Percentiles rank a stretch among this genome's conserved stretches.
phyloP scores from a whole-genome alignment of 2,329 filamentous ascomycete genomes.

The Lasiodiplodia theobromae region DNA sequence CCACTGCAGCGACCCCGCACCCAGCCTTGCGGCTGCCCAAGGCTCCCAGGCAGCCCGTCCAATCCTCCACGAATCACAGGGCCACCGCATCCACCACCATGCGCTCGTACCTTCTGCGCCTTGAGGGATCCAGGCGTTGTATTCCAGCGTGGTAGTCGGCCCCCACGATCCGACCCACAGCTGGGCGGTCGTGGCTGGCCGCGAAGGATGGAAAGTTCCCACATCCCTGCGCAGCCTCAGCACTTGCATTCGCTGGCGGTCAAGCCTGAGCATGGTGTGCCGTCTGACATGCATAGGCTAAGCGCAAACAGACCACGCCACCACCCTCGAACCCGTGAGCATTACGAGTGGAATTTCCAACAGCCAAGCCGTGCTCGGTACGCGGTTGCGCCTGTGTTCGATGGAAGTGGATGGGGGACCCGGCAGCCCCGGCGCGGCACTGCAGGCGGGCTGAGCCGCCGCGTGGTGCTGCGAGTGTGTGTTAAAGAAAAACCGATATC shows the following conservation, averaged over 20 bases:
- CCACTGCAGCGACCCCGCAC: slow-evolving; percentile 5
- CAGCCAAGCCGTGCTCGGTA: slow-evolving; percentile 2
- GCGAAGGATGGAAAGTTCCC: slow-evolving; percentile 9
- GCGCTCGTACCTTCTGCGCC: slow-evolving; percentile 28
- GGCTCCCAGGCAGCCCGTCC: not conserved
- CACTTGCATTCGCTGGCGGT: not conserved
- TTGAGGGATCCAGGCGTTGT: not conserved
- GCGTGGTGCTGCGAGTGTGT: not conserved
- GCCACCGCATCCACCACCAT: slow-evolving; percentile 41
- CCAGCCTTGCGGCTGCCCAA: not conserved
- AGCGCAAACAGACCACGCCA: slow-evolving; percentile 9
- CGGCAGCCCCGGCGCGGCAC: not conserved
- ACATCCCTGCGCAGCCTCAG: slow-evolving; percentile 1
- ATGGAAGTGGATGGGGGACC: not conserved
- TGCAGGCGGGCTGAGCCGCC: slow-evolving; percentile 6
- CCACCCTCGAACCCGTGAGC: slow-evolving; percentile 5
- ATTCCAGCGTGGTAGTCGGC: not conserved
- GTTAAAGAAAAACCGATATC: not conserved
- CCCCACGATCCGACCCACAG: not conserved
- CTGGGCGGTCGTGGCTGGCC: not conserved
- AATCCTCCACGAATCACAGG: slow-evolving; percentile 18
- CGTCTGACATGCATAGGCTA: slow-evolving; percentile 20
- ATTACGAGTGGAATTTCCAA: slow-evolving; percentile 9
- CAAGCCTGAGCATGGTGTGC: not conserved
- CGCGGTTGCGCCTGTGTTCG: slow-evolving; percentile 4